Evolutionary conservation across 306 rosid species (phyloP), one percentile per base, ranked within the genome.

Genomic region (Pyrus pyrifolia): DNA sequence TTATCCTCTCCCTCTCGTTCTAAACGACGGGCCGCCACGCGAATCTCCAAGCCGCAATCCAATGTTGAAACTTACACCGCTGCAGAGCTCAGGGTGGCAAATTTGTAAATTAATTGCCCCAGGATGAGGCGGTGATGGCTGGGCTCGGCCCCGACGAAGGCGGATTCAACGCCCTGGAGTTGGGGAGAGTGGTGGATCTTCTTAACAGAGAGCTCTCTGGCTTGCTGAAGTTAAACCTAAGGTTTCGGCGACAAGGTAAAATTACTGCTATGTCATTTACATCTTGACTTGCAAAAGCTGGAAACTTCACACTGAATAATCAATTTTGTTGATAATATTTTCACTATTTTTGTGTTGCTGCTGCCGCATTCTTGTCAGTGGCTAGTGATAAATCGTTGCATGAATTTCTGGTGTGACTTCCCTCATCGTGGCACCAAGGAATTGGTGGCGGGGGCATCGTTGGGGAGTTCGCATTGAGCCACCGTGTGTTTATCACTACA

Each of bases 371-470:
- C 8, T 86, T 81, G 58, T 78, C 89, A 95, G 99, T 89, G 85
- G 97, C 93, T 72, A 81, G 81, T 69, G 97, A 95, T 66, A 71
- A 87, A 45, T 95, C 96, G 73, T 75, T 95, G 78, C 99, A 87
- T 80, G 99, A 86, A 81, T 88, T 95, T 84, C 82, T 92, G 99
- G 97, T 91, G 91, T 83, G 99, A 95, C 83, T 90, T 95, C 77
- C 97, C 97, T 53, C 86, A 92, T 73, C 92, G 84, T 12, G 93
- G 96, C 61, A 86, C 88, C 10, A 87, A 88, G 83, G 93, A 87
- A 78, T 85, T 84, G 79, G 88, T 92, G 29, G 98, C 96, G 1
- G 99, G 99, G 71, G 89, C 64, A 89, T 92, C 81, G 92, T 91
- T 59, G 97, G 99, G 63, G 99, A 96, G 85, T 66, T 78, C 40